These are phyloP conservation scores for Pogostemon cablin DNA, from an alignment of 257 asterid species.

Conservation along the genomic window DNA sequence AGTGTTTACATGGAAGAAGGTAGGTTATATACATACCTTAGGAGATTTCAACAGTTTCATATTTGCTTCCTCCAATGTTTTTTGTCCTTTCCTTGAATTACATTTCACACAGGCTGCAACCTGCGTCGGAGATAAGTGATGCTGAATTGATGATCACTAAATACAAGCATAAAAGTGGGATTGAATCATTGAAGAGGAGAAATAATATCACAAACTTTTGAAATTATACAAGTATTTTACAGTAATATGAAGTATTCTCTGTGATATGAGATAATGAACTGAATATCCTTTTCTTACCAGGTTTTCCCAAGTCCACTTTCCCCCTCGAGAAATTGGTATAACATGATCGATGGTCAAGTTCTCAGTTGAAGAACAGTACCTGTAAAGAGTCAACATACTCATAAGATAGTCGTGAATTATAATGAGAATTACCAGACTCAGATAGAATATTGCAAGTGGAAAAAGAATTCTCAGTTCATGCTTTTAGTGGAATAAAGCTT, in stretches of 20 bases:
- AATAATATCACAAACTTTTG: background rate
- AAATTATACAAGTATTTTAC: no score
- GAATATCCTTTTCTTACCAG: conserved; percentile 50
- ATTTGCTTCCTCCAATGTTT: conserved; percentile 75
- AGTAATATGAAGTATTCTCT: no score
- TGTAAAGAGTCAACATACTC: conserved; percentile 34
- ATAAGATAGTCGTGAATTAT: background rate
- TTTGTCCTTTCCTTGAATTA: conserved; percentile 87
- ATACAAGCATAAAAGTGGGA: background rate
- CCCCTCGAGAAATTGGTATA: conserved; percentile 82
- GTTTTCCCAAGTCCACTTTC: conserved; percentile 96
- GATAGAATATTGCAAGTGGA: background rate
- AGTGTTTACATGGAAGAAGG: background rate
- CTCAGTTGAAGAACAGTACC: conserved; percentile 77
- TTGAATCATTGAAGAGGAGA: conserved; percentile 2
- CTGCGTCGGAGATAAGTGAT: conserved; percentile 45
- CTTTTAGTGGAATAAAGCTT: background rate
- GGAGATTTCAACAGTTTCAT: conserved; percentile 78
- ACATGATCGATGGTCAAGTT: conserved; percentile 87
- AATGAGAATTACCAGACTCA: background rate
- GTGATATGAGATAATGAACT: no score
- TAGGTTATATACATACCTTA: conserved; percentile 46
- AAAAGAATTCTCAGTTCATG: background rate
- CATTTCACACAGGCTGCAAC: conserved; percentile 86
- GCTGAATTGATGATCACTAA: background rate